Evolutionary conservation across 352 stramenopile species (phyloP), one percentile per base, ranked within the genome.

Genomic region (Pythium myriotylum): DNA sequence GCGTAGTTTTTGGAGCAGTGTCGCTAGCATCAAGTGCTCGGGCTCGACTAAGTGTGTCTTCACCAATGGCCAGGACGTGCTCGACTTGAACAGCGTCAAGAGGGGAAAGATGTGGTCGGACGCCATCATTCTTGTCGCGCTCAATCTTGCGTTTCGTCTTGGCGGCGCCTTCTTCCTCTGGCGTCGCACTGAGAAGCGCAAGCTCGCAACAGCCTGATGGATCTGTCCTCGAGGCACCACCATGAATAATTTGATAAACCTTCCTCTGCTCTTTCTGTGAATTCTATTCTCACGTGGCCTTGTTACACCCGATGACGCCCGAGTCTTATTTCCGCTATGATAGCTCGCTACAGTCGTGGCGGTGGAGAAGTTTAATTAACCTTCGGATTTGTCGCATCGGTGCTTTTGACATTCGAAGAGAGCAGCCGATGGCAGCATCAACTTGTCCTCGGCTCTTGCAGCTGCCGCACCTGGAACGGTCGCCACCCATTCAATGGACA

Each of bases 401-500:
- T n/a, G n/a, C n/a, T n/a, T n/a, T n/a, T n/a, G n/a, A n/a, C n/a
- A n/a, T n/a, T n/a, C n/a, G n/a, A n/a, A n/a, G n/a, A n/a, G n/a
- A n/a, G n/a, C n/a, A n/a, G n/a, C n/a, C n/a, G n/a, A n/a, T n/a
- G n/a, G n/a, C n/a, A n/a, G n/a, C n/a, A n/a, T n/a, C n/a, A n/a
- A n/a, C n/a, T n/a, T n/a, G n/a, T n/a, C 81, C 3, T 85, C 76
- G 8, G 88, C 72, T 0, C 65, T 90, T 5, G 74, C 85, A 52
- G 81, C 68, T 52, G 86, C 72, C 60, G 86, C 86, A 74, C 68
- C 76, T 22, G 77, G 88, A 53, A 66, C 65, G 0, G 82, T 89
- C 6, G 67, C 82, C 40, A 37, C 56, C 13, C 76, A 86, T 27
- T 65, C 89, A 48, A 97, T 87, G 0, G 75, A 97, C 13, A 73